These are phyloP conservation scores for Curvularia eragrostidis DNA, from an alignment of 2,329 filamentous ascomycete genomes.

Conservation along the genomic window DNA sequence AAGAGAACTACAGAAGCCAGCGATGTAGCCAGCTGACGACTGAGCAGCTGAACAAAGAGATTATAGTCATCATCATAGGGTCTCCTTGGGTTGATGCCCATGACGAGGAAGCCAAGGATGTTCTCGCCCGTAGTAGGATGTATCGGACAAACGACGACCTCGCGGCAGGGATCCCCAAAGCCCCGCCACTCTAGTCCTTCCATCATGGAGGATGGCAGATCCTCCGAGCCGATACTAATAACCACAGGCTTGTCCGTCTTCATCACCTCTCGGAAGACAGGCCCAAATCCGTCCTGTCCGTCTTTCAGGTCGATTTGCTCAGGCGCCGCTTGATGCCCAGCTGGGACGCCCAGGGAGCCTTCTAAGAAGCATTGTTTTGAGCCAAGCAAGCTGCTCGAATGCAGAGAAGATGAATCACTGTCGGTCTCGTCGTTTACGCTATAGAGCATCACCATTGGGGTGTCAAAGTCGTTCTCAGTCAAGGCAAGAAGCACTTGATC, in stretches of 20 bases:
- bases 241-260: slow-evolving; percentile 70
- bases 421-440: slow-evolving; percentile 74
- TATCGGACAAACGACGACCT: slow-evolving; percentile 78
- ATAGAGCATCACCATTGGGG: slow-evolving; percentile 79
- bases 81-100: slow-evolving; percentile 78
- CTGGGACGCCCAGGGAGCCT: slow-evolving; percentile 72
- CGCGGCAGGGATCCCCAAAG: slow-evolving; percentile 72
- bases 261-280: slow-evolving; percentile 78
- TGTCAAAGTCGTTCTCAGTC: slow-evolving; percentile 75
- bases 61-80: slow-evolving; percentile 83
- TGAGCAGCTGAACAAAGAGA: slow-evolving; percentile 76
- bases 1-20: slow-evolving; percentile 83
- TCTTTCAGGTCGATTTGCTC: slow-evolving; percentile 70
- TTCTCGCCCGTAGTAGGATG: slow-evolving; percentile 77
- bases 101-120: slow-evolving; percentile 77
- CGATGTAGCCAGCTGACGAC: slow-evolving; percentile 77
- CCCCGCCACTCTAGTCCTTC: slow-evolving; percentile 73
- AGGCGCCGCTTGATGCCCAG: slow-evolving; percentile 67
- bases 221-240: slow-evolving; percentile 70
- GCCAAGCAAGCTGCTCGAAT: slow-evolving; percentile 69
- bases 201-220: slow-evolving; percentile 69
- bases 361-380: slow-evolving; percentile 73
- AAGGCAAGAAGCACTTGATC: slow-evolving; percentile 71
- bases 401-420: slow-evolving; percentile 73
- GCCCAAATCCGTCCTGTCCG: slow-evolving; percentile 75